These are phyloP conservation scores for Bruguiera gymnorhiza DNA, from an alignment of 345 rosid species.

Conservation along the genomic window DNA sequence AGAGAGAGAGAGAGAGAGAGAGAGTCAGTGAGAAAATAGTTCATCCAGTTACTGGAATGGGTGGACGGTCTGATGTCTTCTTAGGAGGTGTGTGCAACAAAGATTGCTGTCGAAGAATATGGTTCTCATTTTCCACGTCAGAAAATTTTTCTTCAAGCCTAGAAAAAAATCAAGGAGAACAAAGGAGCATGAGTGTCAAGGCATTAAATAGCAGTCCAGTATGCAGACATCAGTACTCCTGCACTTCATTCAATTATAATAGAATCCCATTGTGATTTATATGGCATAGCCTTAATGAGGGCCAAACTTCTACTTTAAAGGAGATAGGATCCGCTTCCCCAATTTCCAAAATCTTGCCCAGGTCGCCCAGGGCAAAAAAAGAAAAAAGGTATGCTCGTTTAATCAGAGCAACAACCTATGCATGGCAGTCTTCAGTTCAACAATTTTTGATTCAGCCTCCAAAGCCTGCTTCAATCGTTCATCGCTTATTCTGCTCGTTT, in stretches of 20 bases:
- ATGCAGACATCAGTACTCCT: background rate
- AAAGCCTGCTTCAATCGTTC: slow-evolving; percentile 91
- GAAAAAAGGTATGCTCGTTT: background rate
- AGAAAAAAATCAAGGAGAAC: slow-evolving; percentile 30
- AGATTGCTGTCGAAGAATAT: slow-evolving; percentile 74
- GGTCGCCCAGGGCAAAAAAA: background rate
- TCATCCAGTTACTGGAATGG: slow-evolving; percentile 47
- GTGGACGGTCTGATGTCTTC: slow-evolving; percentile 55
- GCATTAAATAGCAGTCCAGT: background rate
- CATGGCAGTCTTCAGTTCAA: slow-evolving; percentile 81
- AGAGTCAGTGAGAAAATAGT: slow-evolving; percentile 16
- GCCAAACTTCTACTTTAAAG: too few species aligned
- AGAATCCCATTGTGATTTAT: too few species aligned
- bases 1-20: background rate
- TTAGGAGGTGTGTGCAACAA: slow-evolving; percentile 47
- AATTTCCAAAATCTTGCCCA: too few species aligned
- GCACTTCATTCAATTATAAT: background rate
- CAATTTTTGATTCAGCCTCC: slow-evolving; percentile 88
- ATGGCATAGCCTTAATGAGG: too few species aligned
- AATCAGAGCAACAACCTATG: slow-evolving; percentile 47
- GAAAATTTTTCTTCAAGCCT: slow-evolving; percentile 88
- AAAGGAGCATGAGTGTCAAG: background rate
- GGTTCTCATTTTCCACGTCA: slow-evolving; percentile 83
- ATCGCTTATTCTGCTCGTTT: slow-evolving; percentile 71
- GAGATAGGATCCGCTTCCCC: too few species aligned